phyloP scores from a whole-genome alignment of 768 basidiomycete species.

The Suillus subaureus region DNA sequence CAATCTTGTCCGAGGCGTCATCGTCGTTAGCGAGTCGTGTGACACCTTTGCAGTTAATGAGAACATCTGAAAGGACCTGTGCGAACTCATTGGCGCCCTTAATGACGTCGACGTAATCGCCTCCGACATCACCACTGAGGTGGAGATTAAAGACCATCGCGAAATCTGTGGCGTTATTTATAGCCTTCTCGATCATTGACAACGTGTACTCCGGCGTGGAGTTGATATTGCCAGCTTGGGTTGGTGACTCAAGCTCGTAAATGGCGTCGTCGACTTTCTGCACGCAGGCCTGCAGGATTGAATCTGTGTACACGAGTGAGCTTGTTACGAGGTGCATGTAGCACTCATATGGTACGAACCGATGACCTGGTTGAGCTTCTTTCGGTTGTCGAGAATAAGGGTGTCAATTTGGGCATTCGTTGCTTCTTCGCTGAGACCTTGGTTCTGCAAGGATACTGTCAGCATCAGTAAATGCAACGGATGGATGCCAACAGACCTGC shows the following conservation, averaged over 20 bases:
- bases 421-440: constrained; percentile 84
- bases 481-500: constrained; percentile 53
- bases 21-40: constrained; percentile 91
- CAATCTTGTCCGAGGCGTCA: constrained; percentile 89
- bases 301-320: constrained; percentile 59
- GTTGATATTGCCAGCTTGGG: constrained; percentile 91
- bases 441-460: constrained; percentile 51
- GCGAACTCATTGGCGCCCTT: constrained; percentile 97
- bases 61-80: constrained; percentile 88
- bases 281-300: constrained; percentile 93
- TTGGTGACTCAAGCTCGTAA: constrained; percentile 96
- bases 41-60: constrained; percentile 94
- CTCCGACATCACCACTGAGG: constrained; percentile 83
- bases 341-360: constrained; percentile 46
- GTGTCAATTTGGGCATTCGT: constrained; percentile 98
- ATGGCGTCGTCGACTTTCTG: constrained; percentile 97
- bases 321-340: constrained; percentile 11
- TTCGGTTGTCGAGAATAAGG: constrained; percentile 93
- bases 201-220: constrained; percentile 99
- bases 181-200: constrained; percentile 97
- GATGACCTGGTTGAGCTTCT: constrained; percentile 97
- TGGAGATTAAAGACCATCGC: constrained; percentile 93
- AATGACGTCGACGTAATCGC: constrained; percentile 97
- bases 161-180: constrained; percentile 95
- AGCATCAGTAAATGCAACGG: not conserved